Evolutionary conservation across 2,329 filamentous ascomycete species (phyloP).

Genomic region (Taxawa tesnikishii): DNA sequence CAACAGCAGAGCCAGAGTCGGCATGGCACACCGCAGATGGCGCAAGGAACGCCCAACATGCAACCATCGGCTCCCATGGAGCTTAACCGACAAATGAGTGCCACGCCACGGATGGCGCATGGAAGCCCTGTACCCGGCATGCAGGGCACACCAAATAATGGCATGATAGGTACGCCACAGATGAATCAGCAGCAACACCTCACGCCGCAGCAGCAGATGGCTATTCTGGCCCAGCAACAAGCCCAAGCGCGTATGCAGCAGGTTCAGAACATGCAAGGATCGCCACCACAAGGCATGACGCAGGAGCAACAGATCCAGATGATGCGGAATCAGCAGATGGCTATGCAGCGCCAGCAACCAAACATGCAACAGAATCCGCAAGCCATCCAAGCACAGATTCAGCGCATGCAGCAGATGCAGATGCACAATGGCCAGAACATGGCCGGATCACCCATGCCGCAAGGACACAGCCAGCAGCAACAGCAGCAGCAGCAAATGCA

Average conservation of each 20-base stretch:
- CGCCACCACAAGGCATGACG: constrained; percentile 14
- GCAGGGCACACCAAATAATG: constrained; percentile 15
- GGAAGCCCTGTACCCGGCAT: constrained; percentile 20
- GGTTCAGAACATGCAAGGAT: constrained; percentile 20
- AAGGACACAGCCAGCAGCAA: constrained; percentile 10
- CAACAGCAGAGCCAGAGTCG: constrained; percentile 22
- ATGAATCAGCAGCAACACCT: constrained; percentile 15
- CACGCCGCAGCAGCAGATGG: constrained; percentile 13
- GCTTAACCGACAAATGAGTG: constrained; percentile 20
- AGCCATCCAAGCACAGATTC: constrained; percentile 10
- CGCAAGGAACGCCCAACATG: constrained; percentile 24
- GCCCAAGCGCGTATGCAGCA: constrained; percentile 20
- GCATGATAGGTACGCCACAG: constrained; percentile 14
- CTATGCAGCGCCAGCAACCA: constrained; percentile 8
- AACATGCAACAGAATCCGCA: constrained; percentile 11
- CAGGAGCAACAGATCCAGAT: constrained; percentile 10
- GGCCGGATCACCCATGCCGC: constrained; percentile 6
- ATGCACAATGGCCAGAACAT: too few relatives aligned
- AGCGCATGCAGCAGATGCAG: constrained; percentile 9
- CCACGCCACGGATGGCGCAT: constrained; percentile 22
- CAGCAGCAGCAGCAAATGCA: constrained; percentile 14
- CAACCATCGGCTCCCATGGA: constrained; percentile 15
- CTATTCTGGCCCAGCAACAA: constrained; percentile 14
- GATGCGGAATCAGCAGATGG: constrained; percentile 14
- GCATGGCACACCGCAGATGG: constrained; percentile 24